phyloP scores from a whole-genome alignment of 192 early-diverging fungal genomes.

The Helicostylum pulchrum region DNA sequence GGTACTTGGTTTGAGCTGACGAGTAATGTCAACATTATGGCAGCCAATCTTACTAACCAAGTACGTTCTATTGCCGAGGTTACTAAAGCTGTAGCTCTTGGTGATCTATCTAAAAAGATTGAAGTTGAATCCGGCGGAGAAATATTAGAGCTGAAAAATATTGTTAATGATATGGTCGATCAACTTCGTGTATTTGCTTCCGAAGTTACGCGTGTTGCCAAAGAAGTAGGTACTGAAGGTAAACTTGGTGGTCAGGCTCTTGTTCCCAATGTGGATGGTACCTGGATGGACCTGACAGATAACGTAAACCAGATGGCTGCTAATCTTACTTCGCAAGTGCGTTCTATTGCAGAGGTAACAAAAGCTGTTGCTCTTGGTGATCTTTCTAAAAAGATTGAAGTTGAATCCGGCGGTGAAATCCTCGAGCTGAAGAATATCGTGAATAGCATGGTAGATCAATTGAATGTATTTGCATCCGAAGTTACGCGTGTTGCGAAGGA shows the following conservation, averaged over 20 bases:
- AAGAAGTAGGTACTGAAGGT: conserved; percentile 65
- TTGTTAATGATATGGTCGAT: conserved; percentile 60
- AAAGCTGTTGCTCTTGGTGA: conserved; percentile 56
- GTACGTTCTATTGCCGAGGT: conserved; percentile 53
- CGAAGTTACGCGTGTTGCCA: conserved; percentile 60
- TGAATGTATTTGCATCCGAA: conserved; percentile 52
- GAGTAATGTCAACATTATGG: conserved; percentile 57
- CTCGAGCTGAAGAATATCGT: conserved; percentile 72
- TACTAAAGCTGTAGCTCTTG: conserved; percentile 46
- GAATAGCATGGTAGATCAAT: conserved; percentile 75
- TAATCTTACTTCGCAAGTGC: conserved; percentile 62
- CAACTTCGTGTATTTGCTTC: conserved; percentile 55
- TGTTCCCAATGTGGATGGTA: conserved; percentile 66
- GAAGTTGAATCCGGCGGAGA: conserved; percentile 50
- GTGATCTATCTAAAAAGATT: conserved; percentile 50
- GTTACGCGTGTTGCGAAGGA: conserved; percentile 54
- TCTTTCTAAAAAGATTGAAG: conserved; percentile 56
- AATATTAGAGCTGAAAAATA: conserved; percentile 53
- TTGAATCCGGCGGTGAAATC: conserved; percentile 64
- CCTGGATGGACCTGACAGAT: conserved; percentile 68
- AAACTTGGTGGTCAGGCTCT: conserved; percentile 75
- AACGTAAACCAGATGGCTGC: conserved; percentile 64
- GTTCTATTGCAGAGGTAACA: conserved; percentile 60
- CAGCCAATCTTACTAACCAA: conserved; percentile 48
- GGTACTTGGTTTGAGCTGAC: conserved; percentile 58